Percentiles rank a stretch among this genome's conserved stretches.
phyloP scores from a whole-genome alignment of 2,329 filamentous ascomycete genomes.

The Alternaria conjuncta region DNA sequence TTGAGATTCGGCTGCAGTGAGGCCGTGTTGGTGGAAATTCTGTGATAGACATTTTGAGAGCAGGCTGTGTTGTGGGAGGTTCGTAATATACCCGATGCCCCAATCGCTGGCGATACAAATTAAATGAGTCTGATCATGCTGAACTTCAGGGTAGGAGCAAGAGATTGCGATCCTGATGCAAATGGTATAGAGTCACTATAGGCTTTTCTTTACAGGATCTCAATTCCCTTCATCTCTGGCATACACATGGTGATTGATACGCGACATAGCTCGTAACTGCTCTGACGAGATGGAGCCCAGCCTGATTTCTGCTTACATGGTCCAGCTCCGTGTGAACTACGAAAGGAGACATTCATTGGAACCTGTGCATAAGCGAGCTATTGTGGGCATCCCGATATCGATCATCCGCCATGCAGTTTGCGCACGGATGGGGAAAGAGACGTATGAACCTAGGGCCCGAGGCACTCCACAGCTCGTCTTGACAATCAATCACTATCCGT shows the following conservation, averaged over 20 bases:
- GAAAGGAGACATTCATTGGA: not conserved
- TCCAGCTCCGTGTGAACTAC: not conserved
- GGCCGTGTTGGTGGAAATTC: not conserved
- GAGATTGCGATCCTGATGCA: not conserved
- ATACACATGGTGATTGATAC: not conserved
- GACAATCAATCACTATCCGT: not conserved
- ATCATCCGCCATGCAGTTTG: not conserved
- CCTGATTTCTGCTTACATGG: not conserved
- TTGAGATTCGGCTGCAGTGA: not conserved
- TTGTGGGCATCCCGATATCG: not conserved
- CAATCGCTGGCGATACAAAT: not conserved
- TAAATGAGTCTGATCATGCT: not conserved
- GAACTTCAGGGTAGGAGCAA: not conserved
- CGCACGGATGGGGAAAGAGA: conserved; percentile 3
- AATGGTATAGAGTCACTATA: not conserved
- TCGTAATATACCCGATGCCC: not conserved
- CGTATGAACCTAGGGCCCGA: not conserved
- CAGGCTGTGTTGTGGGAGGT: not conserved
- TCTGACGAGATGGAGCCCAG: not conserved
- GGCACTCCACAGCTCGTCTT: not conserved
- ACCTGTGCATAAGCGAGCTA: not conserved
- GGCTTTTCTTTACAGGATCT: not conserved
- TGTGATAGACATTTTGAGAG: not conserved
- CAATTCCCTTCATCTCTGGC: not conserved
- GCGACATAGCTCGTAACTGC: not conserved